phyloP scores from a whole-genome alignment of 352 stramenopile genomes.

The Phytophthora sojae region DNA sequence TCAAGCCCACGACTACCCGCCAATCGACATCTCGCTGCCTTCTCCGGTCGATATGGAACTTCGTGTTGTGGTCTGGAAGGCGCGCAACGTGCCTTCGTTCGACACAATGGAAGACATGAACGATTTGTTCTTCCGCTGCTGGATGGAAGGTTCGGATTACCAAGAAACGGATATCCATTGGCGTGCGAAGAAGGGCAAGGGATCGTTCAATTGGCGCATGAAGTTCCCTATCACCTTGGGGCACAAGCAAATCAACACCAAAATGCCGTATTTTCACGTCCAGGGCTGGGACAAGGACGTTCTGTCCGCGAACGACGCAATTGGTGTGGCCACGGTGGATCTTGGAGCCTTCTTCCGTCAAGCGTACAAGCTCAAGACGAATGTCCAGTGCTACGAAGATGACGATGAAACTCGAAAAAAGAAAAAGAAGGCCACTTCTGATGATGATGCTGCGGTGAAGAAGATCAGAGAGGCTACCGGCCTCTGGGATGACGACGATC shows the following conservation, averaged over 20 bases:
- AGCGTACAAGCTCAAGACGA: conserved; percentile 81
- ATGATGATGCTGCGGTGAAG: conserved; percentile 80
- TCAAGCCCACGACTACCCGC: conserved; percentile 80
- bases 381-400: conserved; percentile 86
- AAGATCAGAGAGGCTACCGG: conserved; percentile 88
- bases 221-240: conserved; percentile 93
- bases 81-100: conserved; percentile 88
- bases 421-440: conserved; percentile 79
- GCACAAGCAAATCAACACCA: conserved; percentile 87
- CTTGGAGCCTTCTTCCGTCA: conserved; percentile 76
- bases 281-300: conserved; percentile 96
- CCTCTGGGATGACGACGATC: conserved; percentile 86
- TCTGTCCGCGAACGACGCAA: conserved; percentile 92
- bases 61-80: conserved; percentile 94
- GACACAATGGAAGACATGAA: conserved; percentile 92
- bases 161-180: conserved; percentile 95
- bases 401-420: conserved; percentile 77
- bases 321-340: conserved; percentile 89
- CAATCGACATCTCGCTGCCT: conserved; percentile 88
- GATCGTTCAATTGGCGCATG: conserved; percentile 95
- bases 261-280: conserved; percentile 94
- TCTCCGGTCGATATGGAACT: conserved; percentile 90
- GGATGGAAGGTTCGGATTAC: conserved; percentile 84
- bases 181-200: conserved; percentile 94
- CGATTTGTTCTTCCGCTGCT: conserved; percentile 93